These are phyloP conservation scores for Lipomyces oligophaga DNA, from an alignment of 805 yeast species.

Conservation along the genomic window DNA sequence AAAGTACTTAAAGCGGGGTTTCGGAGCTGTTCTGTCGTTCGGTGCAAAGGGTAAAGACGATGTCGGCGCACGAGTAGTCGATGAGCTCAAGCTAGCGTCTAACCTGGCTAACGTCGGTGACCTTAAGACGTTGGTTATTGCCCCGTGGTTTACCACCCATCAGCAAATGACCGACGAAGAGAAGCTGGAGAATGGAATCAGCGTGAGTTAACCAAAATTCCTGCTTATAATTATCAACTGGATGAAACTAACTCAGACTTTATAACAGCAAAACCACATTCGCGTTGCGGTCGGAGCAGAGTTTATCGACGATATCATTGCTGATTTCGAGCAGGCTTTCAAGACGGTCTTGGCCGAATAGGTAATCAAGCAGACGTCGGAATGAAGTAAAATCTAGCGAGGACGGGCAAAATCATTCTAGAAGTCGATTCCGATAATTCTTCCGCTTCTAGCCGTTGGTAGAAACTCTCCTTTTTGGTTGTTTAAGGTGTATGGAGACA, in stretches of 20 bases:
- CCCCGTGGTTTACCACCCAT: constrained; percentile 95
- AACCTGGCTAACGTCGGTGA: constrained; percentile 97
- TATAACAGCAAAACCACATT: constrained; percentile 58
- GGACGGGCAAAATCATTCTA: no score
- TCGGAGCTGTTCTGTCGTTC: constrained; percentile 84
- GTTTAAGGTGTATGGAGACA: no score
- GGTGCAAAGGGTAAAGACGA: constrained; percentile 69
- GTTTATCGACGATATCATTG: constrained; percentile 74
- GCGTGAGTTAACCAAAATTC: constrained; percentile 33
- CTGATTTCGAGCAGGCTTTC: constrained; percentile 84
- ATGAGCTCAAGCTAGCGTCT: constrained; percentile 76
- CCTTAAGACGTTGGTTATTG: constrained; percentile 88
- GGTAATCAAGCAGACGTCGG: no score
- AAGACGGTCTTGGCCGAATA: constrained; percentile 42
- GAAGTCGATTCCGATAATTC: no score
- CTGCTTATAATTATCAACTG: not conserved
- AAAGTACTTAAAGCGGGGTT: constrained; percentile 75
- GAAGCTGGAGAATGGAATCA: constrained; percentile 78
- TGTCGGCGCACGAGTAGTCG: constrained; percentile 79
- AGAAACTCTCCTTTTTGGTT: no score
- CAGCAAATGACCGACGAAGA: constrained; percentile 83
- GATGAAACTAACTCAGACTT: not conserved
- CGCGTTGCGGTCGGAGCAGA: constrained; percentile 91
- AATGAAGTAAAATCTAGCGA: no score
- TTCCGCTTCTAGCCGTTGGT: no score